Conservation (phyloP, 352 stramenopile genomes). For the Globisporangium cylindrosporum region DNA sequence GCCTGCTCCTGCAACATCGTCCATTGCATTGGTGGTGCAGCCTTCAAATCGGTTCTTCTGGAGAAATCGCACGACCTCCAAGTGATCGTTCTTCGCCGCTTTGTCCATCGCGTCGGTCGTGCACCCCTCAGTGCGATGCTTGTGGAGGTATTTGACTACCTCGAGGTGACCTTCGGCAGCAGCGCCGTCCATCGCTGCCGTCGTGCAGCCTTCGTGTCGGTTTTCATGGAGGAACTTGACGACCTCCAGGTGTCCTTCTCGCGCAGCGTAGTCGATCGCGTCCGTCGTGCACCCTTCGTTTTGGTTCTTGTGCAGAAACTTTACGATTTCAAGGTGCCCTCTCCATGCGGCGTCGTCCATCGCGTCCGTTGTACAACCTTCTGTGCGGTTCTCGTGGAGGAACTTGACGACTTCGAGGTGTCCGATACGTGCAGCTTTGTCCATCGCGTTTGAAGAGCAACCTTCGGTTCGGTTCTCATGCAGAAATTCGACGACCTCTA, state of each 20-base stretch:
- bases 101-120: neutral
- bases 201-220: neutral
- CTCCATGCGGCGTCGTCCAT: neutral
- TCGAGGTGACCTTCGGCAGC: neutral
- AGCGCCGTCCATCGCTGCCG: neutral
- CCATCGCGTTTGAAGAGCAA: neutral
- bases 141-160: slow-evolving; percentile 1
- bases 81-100: neutral
- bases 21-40: neutral
- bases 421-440: neutral
- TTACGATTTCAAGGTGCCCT: neutral
- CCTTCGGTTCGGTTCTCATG: slow-evolving; percentile 3
- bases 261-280: neutral
- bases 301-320: neutral
- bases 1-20: neutral
- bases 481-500: slow-evolving; percentile 1
- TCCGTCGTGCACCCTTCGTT: neutral
- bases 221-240: neutral
- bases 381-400: neutral
- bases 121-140: neutral
- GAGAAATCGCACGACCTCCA: neutral
- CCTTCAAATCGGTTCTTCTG: neutral
- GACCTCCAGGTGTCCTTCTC: neutral
- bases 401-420: slow-evolving; percentile 5
- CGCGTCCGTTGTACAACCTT: neutral